Conservation (phyloP, 106 monocot genomes). For the Dioscorea dumetorum region DNA sequence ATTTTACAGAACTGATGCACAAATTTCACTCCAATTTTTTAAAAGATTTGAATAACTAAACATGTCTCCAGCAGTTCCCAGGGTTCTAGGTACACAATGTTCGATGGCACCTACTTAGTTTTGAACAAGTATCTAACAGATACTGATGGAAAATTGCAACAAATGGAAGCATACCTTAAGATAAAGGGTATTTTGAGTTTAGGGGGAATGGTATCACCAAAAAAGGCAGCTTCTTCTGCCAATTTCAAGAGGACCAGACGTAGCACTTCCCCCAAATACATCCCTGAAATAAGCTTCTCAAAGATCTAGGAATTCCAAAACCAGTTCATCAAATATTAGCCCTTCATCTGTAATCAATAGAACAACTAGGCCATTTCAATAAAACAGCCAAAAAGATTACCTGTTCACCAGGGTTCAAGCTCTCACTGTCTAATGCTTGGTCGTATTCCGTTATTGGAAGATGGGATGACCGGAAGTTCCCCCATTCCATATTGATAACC, state of each 20-base stretch:
- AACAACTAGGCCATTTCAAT: too few species aligned
- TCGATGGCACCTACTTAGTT: too few species aligned
- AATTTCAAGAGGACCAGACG: slow-evolving; percentile 76
- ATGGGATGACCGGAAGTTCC: slow-evolving; percentile 81
- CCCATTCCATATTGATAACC: slow-evolving; percentile 99
- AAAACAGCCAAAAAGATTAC: slow-evolving; percentile 10
- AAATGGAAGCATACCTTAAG: slow-evolving; percentile 40
- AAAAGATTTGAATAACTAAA: too few species aligned
- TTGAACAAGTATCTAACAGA: too few species aligned
- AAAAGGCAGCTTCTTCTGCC: slow-evolving; percentile 75
- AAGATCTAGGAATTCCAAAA: slow-evolving; percentile 46
- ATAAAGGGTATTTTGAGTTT: slow-evolving; percentile 69
- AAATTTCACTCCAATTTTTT: too few species aligned
- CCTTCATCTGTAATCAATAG: too few species aligned
- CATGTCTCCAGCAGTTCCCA: too few species aligned
- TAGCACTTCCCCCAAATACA: slow-evolving; percentile 95
- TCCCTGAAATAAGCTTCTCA: slow-evolving; percentile 88
- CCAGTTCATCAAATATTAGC: not conserved
- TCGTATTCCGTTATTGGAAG: slow-evolving; percentile 88
- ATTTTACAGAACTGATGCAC: too few species aligned
- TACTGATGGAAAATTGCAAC: too few species aligned
- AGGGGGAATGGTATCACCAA: slow-evolving; percentile 68
- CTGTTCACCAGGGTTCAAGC: slow-evolving; percentile 95
- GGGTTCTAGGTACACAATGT: too few species aligned
- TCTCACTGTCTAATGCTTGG: slow-evolving; percentile 62